A percentile compares a stretch with the other conserved stretches of the same genome.
Conservation (phyloP, 176 grass and related monocot genomes). For the Panicum miliaceum region DNA sequence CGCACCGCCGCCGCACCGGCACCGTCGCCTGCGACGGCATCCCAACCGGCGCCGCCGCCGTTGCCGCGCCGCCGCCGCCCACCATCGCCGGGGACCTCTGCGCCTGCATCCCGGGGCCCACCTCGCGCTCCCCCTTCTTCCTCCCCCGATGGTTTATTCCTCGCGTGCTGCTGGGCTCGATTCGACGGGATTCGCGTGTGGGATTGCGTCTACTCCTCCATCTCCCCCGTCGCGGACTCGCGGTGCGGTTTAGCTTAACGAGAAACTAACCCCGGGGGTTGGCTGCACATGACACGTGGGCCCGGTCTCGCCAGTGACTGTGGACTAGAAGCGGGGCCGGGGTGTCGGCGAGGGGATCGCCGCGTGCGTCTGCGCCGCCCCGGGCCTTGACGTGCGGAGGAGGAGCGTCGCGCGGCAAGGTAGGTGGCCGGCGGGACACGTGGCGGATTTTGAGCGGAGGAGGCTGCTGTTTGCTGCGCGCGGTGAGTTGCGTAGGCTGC, state of each 20-base stretch:
- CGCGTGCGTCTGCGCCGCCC: not conserved
- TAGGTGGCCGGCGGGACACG: not conserved
- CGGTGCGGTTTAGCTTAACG: slow-evolving; percentile 35
- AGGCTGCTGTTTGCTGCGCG: not conserved
- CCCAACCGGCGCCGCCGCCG: slow-evolving; percentile 31
- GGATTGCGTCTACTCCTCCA: slow-evolving; percentile 52
- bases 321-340: not conserved
- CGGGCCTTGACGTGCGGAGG: slow-evolving; percentile 1
- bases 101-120: slow-evolving; percentile 47
- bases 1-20: slow-evolving; percentile 66
- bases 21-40: slow-evolving; percentile 49
- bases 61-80: not conserved
- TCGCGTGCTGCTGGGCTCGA: slow-evolving; percentile 27
- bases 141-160: slow-evolving; percentile 25
- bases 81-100: slow-evolving; percentile 57
- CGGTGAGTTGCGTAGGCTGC: not conserved
- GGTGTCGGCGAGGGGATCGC: not conserved
- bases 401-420: not conserved
- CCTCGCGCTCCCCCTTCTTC: not conserved
- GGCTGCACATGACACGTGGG: not conserved
- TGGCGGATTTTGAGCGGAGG: not conserved
- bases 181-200: slow-evolving; percentile 40
- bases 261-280: slow-evolving; percentile 29
- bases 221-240: not conserved
- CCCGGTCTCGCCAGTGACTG: not conserved